Evolutionary conservation across 2,329 filamentous ascomycete species (phyloP).

Genomic region (Emericellopsis cladophorae): DNA sequence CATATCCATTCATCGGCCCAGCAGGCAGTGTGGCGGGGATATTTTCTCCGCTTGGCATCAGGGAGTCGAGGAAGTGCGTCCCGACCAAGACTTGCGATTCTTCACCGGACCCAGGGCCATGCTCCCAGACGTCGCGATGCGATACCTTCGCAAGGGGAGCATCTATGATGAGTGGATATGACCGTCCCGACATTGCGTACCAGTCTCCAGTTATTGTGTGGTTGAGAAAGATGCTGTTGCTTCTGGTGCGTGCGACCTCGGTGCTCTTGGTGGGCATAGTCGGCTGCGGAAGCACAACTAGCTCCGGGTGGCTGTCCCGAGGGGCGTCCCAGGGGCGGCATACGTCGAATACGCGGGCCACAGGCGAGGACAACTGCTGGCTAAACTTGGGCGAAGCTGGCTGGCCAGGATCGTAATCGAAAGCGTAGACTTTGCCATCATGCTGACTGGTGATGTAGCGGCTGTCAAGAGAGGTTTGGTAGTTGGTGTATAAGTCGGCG

Average conservation of each 20-base stretch:
- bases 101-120: slow-evolving; percentile 28
- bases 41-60: slow-evolving; percentile 14
- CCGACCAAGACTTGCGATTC: slow-evolving; percentile 54
- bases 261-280: slow-evolving; percentile 44
- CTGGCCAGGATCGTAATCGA: slow-evolving; percentile 51
- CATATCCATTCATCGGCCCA: slow-evolving; percentile 13
- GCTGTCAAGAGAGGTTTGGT: slow-evolving; percentile 67
- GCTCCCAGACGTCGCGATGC: slow-evolving; percentile 28
- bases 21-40: slow-evolving; percentile 25
- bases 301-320: slow-evolving; percentile 53
- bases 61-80: slow-evolving; percentile 50
- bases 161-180: slow-evolving; percentile 76
- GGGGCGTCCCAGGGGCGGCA: slow-evolving; percentile 58
- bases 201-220: slow-evolving; percentile 77
- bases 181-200: slow-evolving; percentile 82
- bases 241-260: slow-evolving; percentile 36
- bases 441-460: slow-evolving; percentile 81
- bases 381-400: slow-evolving; percentile 47
- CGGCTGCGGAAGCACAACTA: slow-evolving; percentile 81
- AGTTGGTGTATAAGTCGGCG: slow-evolving; percentile 74
- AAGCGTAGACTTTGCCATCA: slow-evolving; percentile 72
- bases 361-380: slow-evolving; percentile 61
- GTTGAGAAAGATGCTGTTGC: slow-evolving; percentile 69
- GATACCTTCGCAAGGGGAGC: slow-evolving; percentile 35
- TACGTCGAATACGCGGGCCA: slow-evolving; percentile 81